Evolutionary conservation across 805 yeast species (phyloP).

Genomic region (Yarrowia bubula): DNA sequence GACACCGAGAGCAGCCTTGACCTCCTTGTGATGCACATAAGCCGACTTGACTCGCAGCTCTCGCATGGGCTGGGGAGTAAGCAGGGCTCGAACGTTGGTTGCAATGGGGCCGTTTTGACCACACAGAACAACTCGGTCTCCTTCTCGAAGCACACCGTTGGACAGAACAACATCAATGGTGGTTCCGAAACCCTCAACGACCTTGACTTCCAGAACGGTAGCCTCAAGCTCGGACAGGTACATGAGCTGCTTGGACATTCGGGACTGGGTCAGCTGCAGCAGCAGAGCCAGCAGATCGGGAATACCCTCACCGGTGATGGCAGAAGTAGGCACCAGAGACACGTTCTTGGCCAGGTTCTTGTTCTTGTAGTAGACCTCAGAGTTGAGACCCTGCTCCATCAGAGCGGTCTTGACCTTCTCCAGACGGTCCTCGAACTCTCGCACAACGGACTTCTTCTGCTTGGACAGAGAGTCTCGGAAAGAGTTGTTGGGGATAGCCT

Average conservation of each 20-base stretch:
- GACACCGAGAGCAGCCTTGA: slow-evolving; percentile 98
- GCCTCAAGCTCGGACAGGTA: slow-evolving; percentile 93
- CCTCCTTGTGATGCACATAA: slow-evolving; percentile 94
- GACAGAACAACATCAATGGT: slow-evolving; percentile 96
- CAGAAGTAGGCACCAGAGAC: slow-evolving; percentile 97
- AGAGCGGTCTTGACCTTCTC: slow-evolving; percentile 83
- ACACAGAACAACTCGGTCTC: slow-evolving; percentile 92
- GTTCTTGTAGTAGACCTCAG: slow-evolving; percentile 94
- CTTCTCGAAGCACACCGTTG: slow-evolving; percentile 93
- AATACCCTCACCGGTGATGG: slow-evolving; percentile 99
- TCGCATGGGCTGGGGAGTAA: slow-evolving; percentile 96
- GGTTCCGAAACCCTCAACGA: slow-evolving; percentile 49
- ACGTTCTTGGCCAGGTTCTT: slow-evolving; percentile 90
- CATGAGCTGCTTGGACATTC: slow-evolving; percentile 98
- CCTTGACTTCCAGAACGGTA: slow-evolving; percentile 52
- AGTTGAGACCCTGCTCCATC: slow-evolving; percentile 97
- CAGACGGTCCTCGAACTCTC: slow-evolving; percentile 86
- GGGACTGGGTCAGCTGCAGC: slow-evolving; percentile 92
- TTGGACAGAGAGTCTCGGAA: slow-evolving; percentile 89
- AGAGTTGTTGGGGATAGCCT: slow-evolving; percentile 82
- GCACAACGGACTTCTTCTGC: slow-evolving; percentile 81
- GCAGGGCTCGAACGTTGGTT: slow-evolving; percentile 89
- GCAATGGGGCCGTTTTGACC: slow-evolving; percentile 99
- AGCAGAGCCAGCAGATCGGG: slow-evolving; percentile 96
- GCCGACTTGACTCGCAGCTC: slow-evolving; percentile 97